A percentile compares a stretch with the other conserved stretches of the same genome.
These are phyloP conservation scores for Phoma sp. DNA, from an alignment of 2,329 filamentous ascomycete genomes.

Conservation along the genomic window DNA sequence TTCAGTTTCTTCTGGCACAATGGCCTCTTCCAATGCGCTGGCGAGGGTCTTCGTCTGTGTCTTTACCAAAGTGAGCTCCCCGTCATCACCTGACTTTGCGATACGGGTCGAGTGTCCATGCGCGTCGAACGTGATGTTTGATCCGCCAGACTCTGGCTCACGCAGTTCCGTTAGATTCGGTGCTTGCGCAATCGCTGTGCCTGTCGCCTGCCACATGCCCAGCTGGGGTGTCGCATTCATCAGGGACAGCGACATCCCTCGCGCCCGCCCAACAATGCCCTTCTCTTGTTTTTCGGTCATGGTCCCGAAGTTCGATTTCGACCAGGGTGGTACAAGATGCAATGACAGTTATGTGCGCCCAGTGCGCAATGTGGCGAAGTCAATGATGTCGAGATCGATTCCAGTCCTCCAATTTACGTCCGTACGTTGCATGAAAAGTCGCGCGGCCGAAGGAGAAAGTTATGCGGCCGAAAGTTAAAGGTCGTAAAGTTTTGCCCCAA, in stretches of 20 bases:
- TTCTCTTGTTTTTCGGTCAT: slow-evolving; percentile 20
- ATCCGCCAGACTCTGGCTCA: slow-evolving; percentile 20
- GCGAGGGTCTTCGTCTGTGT: slow-evolving; percentile 16
- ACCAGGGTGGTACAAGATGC: neutral
- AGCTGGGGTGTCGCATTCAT: slow-evolving; percentile 46
- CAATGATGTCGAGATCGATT: neutral
- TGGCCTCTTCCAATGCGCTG: neutral
- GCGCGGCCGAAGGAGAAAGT: slow-evolving; percentile 4
- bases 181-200: slow-evolving; percentile 48
- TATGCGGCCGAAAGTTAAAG: neutral
- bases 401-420: neutral
- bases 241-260: slow-evolving; percentile 40
- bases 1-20: neutral
- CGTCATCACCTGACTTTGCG: slow-evolving; percentile 22
- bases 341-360: neutral
- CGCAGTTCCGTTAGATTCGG: slow-evolving; percentile 52
- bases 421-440: neutral
- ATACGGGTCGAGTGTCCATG: slow-evolving; percentile 24
- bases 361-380: neutral
- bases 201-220: slow-evolving; percentile 54
- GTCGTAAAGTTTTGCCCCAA: too few species aligned
- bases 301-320: neutral
- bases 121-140: slow-evolving; percentile 31
- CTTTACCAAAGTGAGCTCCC: slow-evolving; percentile 12
- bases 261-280: slow-evolving; percentile 25